Conservation (phyloP, 108 stramenopile species). For the Pseudonitzschia multiseries region DNA sequence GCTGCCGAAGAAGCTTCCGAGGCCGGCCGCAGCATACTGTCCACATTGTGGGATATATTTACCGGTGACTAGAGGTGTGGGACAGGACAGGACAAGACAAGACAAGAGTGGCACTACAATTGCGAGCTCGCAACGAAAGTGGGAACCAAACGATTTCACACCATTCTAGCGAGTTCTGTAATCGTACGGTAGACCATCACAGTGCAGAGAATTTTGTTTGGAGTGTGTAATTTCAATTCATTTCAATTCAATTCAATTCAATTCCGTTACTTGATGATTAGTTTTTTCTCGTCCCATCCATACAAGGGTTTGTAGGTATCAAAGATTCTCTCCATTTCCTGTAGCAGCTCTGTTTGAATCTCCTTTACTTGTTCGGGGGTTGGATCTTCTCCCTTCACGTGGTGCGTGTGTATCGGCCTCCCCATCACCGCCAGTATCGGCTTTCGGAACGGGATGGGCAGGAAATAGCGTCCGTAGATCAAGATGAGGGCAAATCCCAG, state of each 20-base stretch:
- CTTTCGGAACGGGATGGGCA: slow-evolving; percentile 43
- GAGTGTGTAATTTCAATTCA: too few relatives aligned
- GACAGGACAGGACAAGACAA: neutral
- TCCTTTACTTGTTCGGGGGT: slow-evolving; percentile 36
- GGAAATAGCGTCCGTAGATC: slow-evolving; percentile 42
- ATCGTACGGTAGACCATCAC: too few relatives aligned
- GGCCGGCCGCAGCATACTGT: slow-evolving; percentile 26
- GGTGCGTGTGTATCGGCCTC: slow-evolving; percentile 40
- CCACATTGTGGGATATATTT: slow-evolving; percentile 60
- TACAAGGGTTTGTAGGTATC: slow-evolving; percentile 42
- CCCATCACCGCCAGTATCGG: slow-evolving; percentile 39
- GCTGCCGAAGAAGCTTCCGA: slow-evolving; percentile 36
- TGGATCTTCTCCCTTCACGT: slow-evolving; percentile 41
- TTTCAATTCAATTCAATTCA: too few relatives aligned
- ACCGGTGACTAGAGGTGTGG: slow-evolving; percentile 23
- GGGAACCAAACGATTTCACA: too few relatives aligned
- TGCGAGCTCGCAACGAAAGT: too few relatives aligned
- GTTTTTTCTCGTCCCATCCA: slow-evolving; percentile 40
- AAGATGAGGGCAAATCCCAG: slow-evolving; percentile 43
- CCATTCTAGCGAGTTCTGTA: too few relatives aligned
- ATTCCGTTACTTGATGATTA: slow-evolving; percentile 37
- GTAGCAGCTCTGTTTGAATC: slow-evolving; percentile 27
- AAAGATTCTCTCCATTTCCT: slow-evolving; percentile 39
- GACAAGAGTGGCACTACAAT: neutral
- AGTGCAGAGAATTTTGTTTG: too few relatives aligned